Evolutionary conservation across 1,284 basidiomycete genomes (phyloP).

Genomic region (Lentinula novae-zelandiae): DNA sequence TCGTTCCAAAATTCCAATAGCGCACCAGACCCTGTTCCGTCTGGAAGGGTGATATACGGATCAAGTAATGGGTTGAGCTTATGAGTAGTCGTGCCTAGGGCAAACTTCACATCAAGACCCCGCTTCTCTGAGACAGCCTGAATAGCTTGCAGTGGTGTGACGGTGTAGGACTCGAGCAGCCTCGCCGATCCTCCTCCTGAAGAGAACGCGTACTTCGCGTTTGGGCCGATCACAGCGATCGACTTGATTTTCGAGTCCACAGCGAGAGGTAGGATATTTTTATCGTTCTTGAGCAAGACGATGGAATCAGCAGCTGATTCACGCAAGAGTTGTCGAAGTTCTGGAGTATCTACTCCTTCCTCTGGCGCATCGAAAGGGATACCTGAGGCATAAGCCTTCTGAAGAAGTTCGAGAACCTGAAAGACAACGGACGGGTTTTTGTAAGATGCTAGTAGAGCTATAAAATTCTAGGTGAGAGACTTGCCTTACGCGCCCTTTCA

Average conservation of each 20-base stretch:
- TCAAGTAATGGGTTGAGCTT: conserved; percentile 35
- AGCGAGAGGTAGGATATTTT: conserved; percentile 37
- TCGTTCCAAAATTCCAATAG: conserved; percentile 45
- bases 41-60: conserved; percentile 26
- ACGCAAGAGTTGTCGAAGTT: conserved; percentile 37
- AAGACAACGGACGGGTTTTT: background rate
- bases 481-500: conserved; percentile 33
- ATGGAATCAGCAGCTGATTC: conserved; percentile 40
- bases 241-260: conserved; percentile 26
- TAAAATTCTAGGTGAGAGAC: conserved; percentile 19
- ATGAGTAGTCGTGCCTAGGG: conserved; percentile 33
- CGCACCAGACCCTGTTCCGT: conserved; percentile 28
- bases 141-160: conserved; percentile 51
- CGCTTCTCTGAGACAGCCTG: conserved; percentile 32
- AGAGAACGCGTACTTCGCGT: conserved; percentile 47
- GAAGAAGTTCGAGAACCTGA: conserved; percentile 35
- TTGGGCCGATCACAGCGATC: conserved; percentile 56
- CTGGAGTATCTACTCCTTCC: conserved; percentile 37
- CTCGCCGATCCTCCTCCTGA: conserved; percentile 54
- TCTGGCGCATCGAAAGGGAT: conserved; percentile 41
- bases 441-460: conserved; percentile 20
- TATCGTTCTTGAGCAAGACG: conserved; percentile 49
- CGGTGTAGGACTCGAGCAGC: conserved; percentile 41
- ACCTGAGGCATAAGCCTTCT: conserved; percentile 36
- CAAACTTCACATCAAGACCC: conserved; percentile 33